Evolutionary conservation across 768 basidiomycete genomes (phyloP), one percentile per base, ranked within the genome.

Genomic region (Lentinus tigrinus): DNA sequence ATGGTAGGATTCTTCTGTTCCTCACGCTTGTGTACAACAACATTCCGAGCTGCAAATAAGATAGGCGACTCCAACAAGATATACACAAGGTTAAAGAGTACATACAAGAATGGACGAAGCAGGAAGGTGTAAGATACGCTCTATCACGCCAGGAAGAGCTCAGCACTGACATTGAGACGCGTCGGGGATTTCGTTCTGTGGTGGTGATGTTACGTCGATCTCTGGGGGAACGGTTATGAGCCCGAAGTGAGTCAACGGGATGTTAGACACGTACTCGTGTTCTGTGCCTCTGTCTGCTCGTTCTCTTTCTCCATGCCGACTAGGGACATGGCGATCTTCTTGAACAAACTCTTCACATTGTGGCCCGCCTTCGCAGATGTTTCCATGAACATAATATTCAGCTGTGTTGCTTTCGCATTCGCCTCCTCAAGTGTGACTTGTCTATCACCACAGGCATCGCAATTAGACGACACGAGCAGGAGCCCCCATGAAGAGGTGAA

Each of bases 381-480:
- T 76, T 99, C 97, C 89, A 98, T 98, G 70, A 96, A 97, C 89
- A 98, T 93, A 64, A 98, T 93, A 67, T 88, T 89, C 62, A 97
- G 77, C 71, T 96, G 88, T 44, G 92, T 88, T 14, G 95, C 83
- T 69, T 94, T 94, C 44, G 87, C 85, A 24, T 95, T 96, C 11
- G 96, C 93, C 70, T 98, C 97, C 71, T 99, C 97, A 4, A 95
- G 80, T 8, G 96, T 98, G n/a, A 99, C 96, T 86, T 99, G 95
- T 56, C 96, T 99, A 34, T 55, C n/a, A 52, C n/a, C 37, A 64
- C 38, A 44, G 56, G 43, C 47, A 51, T 51, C 37, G 38, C 56
- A 56, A 52, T 21, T 42, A 44, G 47, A 38, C 24, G 7, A 7
- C 31, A 31, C 31, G 28, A 38, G 16, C 43, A 36, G 2, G 14